These are phyloP conservation scores for Saururus chinensis DNA, from an alignment of 164 flowering plant genomes.

Conservation along the genomic window DNA sequence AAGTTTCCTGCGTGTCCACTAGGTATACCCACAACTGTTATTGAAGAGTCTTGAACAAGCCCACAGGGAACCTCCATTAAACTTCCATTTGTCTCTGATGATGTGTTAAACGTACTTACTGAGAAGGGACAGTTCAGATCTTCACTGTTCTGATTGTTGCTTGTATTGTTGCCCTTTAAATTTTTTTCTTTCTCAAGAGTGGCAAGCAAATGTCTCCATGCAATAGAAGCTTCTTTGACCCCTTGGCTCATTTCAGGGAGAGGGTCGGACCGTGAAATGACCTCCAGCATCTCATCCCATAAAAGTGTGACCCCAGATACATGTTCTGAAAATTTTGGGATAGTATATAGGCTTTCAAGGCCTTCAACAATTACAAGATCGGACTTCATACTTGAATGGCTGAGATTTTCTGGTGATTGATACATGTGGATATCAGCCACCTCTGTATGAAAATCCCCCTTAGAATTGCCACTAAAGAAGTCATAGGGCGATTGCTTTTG, in stretches of 20 bases:
- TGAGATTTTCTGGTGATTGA: slow-evolving; percentile 9
- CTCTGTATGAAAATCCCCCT: slow-evolving; percentile 7
- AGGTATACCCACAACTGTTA: slow-evolving; percentile 70
- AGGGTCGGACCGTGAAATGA: slow-evolving; percentile 64
- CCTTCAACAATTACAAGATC: slow-evolving; percentile 36
- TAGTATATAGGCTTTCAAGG: slow-evolving; percentile 32
- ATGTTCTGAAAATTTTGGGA: slow-evolving; percentile 23
- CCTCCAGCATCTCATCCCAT: slow-evolving; percentile 49
- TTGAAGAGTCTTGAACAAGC: slow-evolving; percentile 67
- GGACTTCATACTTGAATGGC: slow-evolving; percentile 20
- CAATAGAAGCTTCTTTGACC: slow-evolving; percentile 65
- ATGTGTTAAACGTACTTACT: slow-evolving; percentile 22
- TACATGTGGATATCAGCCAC: slow-evolving; percentile 1
- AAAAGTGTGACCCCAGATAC: slow-evolving; percentile 37
- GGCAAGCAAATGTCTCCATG: slow-evolving; percentile 50
- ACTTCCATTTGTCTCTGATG: slow-evolving; percentile 14
- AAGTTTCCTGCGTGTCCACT: slow-evolving; percentile 37
- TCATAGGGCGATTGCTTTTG: slow-evolving; percentile 39
- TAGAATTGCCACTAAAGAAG: slow-evolving; percentile 38
- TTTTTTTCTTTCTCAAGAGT: slow-evolving; percentile 30
- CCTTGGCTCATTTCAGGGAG: slow-evolving; percentile 73
- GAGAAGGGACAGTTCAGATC: slow-evolving; percentile 41
- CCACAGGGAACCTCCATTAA: slow-evolving; percentile 76
- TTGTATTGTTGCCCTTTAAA: slow-evolving; percentile 6
- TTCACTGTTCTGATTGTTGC: slow-evolving; percentile 6